Percentiles rank a stretch among this genome's conserved stretches.
Conservation (phyloP, 2,329 filamentous ascomycete genomes). For the Orbilia oligospora region DNA sequence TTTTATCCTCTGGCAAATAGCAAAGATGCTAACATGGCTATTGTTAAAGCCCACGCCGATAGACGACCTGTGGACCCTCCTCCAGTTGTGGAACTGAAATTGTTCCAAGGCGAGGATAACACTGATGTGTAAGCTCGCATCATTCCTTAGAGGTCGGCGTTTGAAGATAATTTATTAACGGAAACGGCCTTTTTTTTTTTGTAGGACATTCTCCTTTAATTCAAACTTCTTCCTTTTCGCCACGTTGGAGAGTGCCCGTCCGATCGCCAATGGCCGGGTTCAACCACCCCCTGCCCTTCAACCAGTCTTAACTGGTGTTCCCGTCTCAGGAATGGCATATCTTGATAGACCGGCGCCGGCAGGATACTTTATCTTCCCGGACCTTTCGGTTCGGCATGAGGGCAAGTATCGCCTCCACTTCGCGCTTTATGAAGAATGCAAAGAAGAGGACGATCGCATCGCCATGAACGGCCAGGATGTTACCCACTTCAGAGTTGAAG, state of each 20-base stretch:
- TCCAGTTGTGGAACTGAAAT: constrained; percentile 90
- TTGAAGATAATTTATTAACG: neutral
- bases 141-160: neutral
- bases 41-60: constrained; percentile 79
- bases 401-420: constrained; percentile 93
- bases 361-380: constrained; percentile 98
- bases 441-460: constrained; percentile 70
- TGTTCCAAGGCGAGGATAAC: constrained; percentile 78
- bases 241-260: constrained; percentile 87
- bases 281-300: constrained; percentile 78
- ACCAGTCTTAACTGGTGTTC: constrained; percentile 92
- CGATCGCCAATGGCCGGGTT: constrained; percentile 84
- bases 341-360: constrained; percentile 84
- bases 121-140: constrained; percentile 63
- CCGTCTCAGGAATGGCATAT: constrained; percentile 95
- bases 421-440: constrained; percentile 88
- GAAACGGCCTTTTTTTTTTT: neutral
- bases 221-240: constrained; percentile 98
- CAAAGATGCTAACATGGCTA: constrained; percentile 20
- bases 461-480: constrained; percentile 67
- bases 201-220: constrained; percentile 86
- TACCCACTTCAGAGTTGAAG: constrained; percentile 75
- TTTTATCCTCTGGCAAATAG: neutral
- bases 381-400: constrained; percentile 94
- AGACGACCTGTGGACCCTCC: constrained; percentile 93